Percentiles rank a stretch among this genome's conserved stretches.
Evolutionary conservation across 2,329 filamentous ascomycete genomes (phyloP).

Genomic region (Talaromyces funiculosus): DNA sequence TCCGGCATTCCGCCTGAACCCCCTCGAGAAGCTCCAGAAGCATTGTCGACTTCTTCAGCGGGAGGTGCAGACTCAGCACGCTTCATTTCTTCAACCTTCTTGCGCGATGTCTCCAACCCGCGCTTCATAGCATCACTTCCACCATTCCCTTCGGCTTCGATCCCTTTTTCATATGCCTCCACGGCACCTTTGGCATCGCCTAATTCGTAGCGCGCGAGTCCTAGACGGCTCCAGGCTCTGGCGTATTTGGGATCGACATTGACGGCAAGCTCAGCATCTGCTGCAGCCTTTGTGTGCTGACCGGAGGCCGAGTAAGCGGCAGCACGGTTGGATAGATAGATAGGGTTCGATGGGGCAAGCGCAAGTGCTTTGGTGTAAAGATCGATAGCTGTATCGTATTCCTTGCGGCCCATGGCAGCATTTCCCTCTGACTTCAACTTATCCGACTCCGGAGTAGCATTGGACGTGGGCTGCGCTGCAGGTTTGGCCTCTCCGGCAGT

Average conservation of each 20-base stretch:
- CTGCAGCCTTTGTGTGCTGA: constrained; percentile 75
- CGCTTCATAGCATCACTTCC: constrained; percentile 97
- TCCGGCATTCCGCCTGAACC: constrained; percentile 64
- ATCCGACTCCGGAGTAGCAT: constrained; percentile 66
- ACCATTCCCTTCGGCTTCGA: constrained; percentile 88
- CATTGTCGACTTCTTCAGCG: constrained; percentile 49
- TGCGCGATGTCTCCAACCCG: constrained; percentile 89
- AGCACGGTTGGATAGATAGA: constrained; percentile 96
- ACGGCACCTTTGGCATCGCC: constrained; percentile 87
- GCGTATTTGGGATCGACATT: constrained; percentile 86
- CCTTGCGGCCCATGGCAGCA: constrained; percentile 88
- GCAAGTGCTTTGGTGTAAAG: constrained; percentile 82
- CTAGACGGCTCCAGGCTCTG: constrained; percentile 93
- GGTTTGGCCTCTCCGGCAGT: constrained; percentile 8
- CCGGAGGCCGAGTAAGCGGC: constrained; percentile 82
- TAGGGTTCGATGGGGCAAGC: constrained; percentile 77
- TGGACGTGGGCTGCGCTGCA: constrained; percentile 36
- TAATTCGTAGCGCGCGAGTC: constrained; percentile 83
- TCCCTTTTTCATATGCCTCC: constrained; percentile 90
- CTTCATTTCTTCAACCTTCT: constrained; percentile 74
- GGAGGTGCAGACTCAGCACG: constrained; percentile 47
- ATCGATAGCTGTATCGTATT: constrained; percentile 76
- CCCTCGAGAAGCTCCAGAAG: constrained; percentile 40
- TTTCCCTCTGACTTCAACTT: constrained; percentile 86
- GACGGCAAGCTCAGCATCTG: constrained; percentile 87